These are phyloP conservation scores for Cryomyces minteri DNA, from an alignment of 495 filamentous ascomycete genomes.

Conservation along the genomic window DNA sequence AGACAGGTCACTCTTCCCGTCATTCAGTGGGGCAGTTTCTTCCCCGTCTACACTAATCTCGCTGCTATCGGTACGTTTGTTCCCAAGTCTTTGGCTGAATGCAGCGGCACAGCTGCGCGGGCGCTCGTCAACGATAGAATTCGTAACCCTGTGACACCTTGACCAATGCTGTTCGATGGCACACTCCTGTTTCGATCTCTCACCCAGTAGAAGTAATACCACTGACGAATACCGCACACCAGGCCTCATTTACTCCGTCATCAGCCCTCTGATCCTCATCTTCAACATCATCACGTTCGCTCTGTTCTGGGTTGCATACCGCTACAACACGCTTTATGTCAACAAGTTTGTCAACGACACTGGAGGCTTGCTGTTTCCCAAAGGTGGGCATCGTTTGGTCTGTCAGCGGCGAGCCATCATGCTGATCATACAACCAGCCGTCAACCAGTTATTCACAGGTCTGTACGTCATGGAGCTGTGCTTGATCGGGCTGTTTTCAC, in stretches of 20 bases:
- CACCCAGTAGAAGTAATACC: too few species aligned
- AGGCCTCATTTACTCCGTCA: constrained; percentile 73
- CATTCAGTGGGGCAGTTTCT: constrained; percentile 84
- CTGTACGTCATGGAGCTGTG: constrained; percentile 91
- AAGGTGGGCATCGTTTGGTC: too few species aligned
- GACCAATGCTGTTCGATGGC: too few species aligned
- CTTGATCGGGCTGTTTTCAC: constrained; percentile 79
- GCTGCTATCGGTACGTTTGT: constrained; percentile 49
- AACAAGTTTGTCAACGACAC: constrained; percentile 84
- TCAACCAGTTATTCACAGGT: constrained; percentile 92
- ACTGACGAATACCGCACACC: constrained; percentile 4
- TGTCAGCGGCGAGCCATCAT: too few species aligned
- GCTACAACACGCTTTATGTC: constrained; percentile 93
- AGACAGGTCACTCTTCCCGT: constrained; percentile 62
- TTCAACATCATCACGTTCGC: constrained; percentile 92
- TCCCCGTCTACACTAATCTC: constrained; percentile 89
- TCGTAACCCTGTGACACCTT: constrained; percentile 13
- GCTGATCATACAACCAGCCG: constrained; percentile 31
- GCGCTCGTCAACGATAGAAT: too few species aligned
- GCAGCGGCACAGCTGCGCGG: background rate
- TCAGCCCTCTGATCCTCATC: constrained; percentile 73
- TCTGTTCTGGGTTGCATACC: constrained; percentile 89
- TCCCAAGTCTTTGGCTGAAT: background rate
- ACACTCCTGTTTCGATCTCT: background rate
- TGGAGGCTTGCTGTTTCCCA: constrained; percentile 77